These are phyloP conservation scores for Periconia sp. DNA, from an alignment of 2,329 filamentous ascomycete genomes.

Conservation along the genomic window DNA sequence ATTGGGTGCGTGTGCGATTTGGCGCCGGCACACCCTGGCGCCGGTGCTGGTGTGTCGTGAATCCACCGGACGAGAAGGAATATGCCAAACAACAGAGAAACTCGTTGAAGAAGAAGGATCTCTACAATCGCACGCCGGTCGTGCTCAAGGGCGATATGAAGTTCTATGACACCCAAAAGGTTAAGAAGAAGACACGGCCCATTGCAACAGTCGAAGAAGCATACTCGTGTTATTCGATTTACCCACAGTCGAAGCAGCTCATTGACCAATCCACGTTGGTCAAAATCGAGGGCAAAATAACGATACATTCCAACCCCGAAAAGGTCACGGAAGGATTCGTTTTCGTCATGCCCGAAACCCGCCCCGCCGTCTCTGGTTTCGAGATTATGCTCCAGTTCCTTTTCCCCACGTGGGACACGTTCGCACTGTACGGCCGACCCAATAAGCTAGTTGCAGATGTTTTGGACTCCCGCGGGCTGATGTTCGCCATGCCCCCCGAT, in stretches of 20 bases:
- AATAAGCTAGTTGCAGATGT: constrained; percentile 84
- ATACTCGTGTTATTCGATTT: constrained; percentile 91
- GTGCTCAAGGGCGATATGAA: constrained; percentile 85
- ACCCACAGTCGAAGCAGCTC: constrained; percentile 89
- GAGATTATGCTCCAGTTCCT: constrained; percentile 93
- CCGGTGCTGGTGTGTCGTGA: constrained; percentile 94
- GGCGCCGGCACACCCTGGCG: constrained; percentile 95
- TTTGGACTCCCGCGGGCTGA: constrained; percentile 82
- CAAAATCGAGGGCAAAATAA: constrained; percentile 90
- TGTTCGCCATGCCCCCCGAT: constrained; percentile 96
- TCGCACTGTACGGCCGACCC: constrained; percentile 86
- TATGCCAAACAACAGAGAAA: constrained; percentile 80
- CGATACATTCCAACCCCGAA: constrained; percentile 77
- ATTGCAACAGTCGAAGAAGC: constrained; percentile 91
- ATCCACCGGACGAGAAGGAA: constrained; percentile 92
- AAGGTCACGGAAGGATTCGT: constrained; percentile 88
- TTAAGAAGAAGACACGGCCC: constrained; percentile 86
- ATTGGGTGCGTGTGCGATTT: constrained; percentile 94
- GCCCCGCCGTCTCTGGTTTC: constrained; percentile 88
- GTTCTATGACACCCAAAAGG: constrained; percentile 89
- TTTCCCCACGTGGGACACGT: constrained; percentile 92
- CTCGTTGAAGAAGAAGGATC: constrained; percentile 79
- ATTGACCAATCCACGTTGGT: constrained; percentile 93
- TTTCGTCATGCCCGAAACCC: constrained; percentile 95
- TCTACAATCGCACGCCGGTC: constrained; percentile 74